Base-by-base conservation (phyloP, 805 yeast species). In the Lipomyces japonicus region DNA sequence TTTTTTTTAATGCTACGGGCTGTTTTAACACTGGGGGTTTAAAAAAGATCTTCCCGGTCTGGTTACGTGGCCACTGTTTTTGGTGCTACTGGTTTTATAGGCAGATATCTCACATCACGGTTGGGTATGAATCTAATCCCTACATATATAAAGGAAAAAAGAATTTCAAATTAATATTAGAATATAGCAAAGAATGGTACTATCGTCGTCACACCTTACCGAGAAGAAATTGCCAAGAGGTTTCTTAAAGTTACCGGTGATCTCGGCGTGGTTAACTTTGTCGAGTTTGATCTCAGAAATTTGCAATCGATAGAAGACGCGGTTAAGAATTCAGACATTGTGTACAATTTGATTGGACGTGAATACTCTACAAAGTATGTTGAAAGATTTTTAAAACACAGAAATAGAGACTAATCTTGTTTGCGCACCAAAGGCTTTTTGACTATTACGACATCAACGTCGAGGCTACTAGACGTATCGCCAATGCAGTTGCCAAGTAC, bases 51-150 rank as follows among this genome's bases (percentile, higher is more conserved):
- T 3, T 85, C 95, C 25, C 77, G 95, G 72, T 82, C 91, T 6
- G 95, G 95, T 2, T 85, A 81, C 69, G 85, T 90, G 2, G 95
- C 90, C 21, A 85, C 95, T 1, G 93, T 87, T 2, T 87, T 87
- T 64, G 95, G 95, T 7, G 86, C 83, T 32, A 72, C 82, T 41
- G 95, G 95, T 1, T 81, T 83, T 66, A 70, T 87, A 51, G 95
- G 95, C 41, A 78, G 87, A 42, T 77, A 83, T 58, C 68, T 87
- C 54, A 76, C 79, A 18, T 72, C 90, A 31, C 83, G 82, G 63
- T 73, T 87, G 60, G 58, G 54, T 49, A 31, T 18, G 56, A 36
- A 7, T 34, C 32, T 10, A 28, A 14, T 28, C 32, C 12, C 12
- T 28, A 14, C n/a, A n/a, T n/a, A 28, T 10, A 28, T 28, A 14